phyloP scores from a whole-genome alignment of 2,329 filamentous ascomycete species.

The Fonsecaea erecta region DNA sequence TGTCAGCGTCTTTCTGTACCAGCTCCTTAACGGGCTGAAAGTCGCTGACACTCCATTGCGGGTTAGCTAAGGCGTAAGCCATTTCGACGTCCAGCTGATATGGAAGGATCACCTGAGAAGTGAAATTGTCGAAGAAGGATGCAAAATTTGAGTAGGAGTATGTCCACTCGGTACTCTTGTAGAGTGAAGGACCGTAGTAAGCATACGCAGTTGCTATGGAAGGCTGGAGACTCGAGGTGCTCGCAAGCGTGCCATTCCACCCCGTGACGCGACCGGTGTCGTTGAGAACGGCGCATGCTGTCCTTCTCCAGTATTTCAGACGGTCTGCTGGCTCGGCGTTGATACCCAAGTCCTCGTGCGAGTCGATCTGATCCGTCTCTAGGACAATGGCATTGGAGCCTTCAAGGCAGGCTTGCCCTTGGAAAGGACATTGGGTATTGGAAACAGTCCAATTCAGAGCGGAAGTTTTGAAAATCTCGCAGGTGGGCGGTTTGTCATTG shows the following conservation, averaged over 20 bases:
- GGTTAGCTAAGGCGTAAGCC: conserved; percentile 9
- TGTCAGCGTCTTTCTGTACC: conserved; percentile 17
- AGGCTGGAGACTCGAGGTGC: not conserved
- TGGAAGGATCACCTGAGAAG: conserved; percentile 19
- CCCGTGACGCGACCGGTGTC: conserved; percentile 20
- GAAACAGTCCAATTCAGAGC: conserved; percentile 8
- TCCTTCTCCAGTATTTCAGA: conserved; percentile 29
- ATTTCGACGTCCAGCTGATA: conserved; percentile 26
- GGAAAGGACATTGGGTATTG: conserved; percentile 24
- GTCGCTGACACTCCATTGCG: conserved; percentile 13
- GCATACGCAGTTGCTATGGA: conserved; percentile 20
- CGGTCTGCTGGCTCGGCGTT: conserved; percentile 30
- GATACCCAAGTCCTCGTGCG: conserved; percentile 32
- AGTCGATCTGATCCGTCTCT: conserved; percentile 33
- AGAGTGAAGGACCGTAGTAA: conserved; percentile 25
- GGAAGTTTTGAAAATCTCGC: conserved; percentile 25
- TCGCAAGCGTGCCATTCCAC: conserved; percentile 23
- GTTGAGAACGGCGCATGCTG: conserved; percentile 33
- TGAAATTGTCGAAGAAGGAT: conserved; percentile 29
- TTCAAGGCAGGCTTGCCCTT: conserved; percentile 22
- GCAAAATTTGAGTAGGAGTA: conserved; percentile 32
- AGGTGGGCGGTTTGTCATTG: conserved; percentile 17
- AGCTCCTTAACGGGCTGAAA: conserved; percentile 28
- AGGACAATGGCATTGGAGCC: conserved; percentile 17
- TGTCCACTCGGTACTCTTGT: conserved; percentile 29